Evolutionary conservation across 768 basidiomycete species (phyloP), one percentile per base, ranked within the genome.

Genomic region (Epithele typhae): DNA sequence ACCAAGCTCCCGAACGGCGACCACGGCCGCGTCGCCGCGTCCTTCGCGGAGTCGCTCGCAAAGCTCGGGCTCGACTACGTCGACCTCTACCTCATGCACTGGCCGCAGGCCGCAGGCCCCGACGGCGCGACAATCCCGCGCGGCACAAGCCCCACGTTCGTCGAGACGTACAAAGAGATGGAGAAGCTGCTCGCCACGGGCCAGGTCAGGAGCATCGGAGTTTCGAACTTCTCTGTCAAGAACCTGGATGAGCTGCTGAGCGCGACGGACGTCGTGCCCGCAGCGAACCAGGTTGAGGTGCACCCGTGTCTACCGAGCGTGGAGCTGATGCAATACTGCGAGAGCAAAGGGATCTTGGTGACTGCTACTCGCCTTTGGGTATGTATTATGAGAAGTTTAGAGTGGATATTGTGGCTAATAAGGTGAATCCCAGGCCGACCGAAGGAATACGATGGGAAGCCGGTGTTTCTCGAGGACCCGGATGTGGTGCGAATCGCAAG

Each of bases 141-240:
- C 17, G 54, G 40, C 27, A 38, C 52, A 30, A 54, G 45, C 34
- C 59, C 64, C 22, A 57, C 48, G 25, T 53, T 66, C 49, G 70
- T 68, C 39, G 66, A 79, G 27, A 64, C 70, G 1, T 79, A 77
- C 75, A 69, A 69, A 4, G 69, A 75, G 34, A 66, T 81, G 56
- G 79, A 81, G 61, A 70, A 72, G 40, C 58, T 79, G 5, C 73
- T 79, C 66, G 74, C 76, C 55, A 73, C 68, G 4, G 71, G 70
- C 27, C 75, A 72, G 61, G 71, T 71, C 21, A 74, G 68, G 54
- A 58, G 62, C 3, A 73, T 77, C 45, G 79, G 79, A 8, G 76
- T 84, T n/a, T 77, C 76, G 30, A 81, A 81, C 60, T 79, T 79
- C 54, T 75, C 73, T 10, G 67, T 77, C 46, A 74, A 73, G 56